Conservation (phyloP, 352 stramenopile genomes). For the Pythium guiyangense region DNA sequence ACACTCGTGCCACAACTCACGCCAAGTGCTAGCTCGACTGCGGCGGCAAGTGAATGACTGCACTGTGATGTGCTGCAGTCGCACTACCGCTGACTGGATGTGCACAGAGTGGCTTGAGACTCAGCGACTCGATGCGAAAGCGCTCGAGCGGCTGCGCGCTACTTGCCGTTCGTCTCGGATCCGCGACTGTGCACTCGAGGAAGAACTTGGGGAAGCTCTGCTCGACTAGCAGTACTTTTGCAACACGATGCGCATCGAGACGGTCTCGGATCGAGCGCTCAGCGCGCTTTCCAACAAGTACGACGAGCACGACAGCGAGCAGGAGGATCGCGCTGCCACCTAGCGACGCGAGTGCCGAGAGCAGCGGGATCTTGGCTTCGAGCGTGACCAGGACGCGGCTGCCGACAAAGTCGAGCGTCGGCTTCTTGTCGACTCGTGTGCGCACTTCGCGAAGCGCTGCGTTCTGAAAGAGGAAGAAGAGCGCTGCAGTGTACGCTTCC, state of each 20-base stretch:
- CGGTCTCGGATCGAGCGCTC: slow-evolving; percentile 18
- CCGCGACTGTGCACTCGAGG: slow-evolving; percentile 30
- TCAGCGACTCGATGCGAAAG: slow-evolving; percentile 25
- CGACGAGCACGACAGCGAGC: slow-evolving; percentile 9
- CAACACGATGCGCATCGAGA: slow-evolving; percentile 28
- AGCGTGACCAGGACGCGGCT: slow-evolving; percentile 25
- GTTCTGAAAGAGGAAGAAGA: slow-evolving; percentile 61
- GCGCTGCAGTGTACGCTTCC: slow-evolving; percentile 36
- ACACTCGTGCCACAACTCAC: background rate
- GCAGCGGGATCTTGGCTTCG: slow-evolving; percentile 30
- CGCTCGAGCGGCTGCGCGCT: slow-evolving; percentile 16
- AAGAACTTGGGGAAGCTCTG: slow-evolving; percentile 26
- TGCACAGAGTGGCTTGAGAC: slow-evolving; percentile 23
- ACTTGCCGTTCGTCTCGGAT: slow-evolving; percentile 2
- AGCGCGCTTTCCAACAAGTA: slow-evolving; percentile 13
- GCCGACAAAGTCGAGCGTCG: slow-evolving; percentile 30
- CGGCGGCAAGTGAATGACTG: slow-evolving; percentile 6
- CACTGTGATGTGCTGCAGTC: background rate
- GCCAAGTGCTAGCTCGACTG: background rate
- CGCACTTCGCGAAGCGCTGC: slow-evolving; percentile 26
- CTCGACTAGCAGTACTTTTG: slow-evolving; percentile 35
- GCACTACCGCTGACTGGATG: background rate
- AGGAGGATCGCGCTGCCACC: slow-evolving; percentile 19
- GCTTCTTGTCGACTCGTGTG: slow-evolving; percentile 14
- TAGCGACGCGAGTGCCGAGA: slow-evolving; percentile 26